Evolutionary conservation across 306 rosid species (phyloP).

Genomic region (Acacia crassicarpa): DNA sequence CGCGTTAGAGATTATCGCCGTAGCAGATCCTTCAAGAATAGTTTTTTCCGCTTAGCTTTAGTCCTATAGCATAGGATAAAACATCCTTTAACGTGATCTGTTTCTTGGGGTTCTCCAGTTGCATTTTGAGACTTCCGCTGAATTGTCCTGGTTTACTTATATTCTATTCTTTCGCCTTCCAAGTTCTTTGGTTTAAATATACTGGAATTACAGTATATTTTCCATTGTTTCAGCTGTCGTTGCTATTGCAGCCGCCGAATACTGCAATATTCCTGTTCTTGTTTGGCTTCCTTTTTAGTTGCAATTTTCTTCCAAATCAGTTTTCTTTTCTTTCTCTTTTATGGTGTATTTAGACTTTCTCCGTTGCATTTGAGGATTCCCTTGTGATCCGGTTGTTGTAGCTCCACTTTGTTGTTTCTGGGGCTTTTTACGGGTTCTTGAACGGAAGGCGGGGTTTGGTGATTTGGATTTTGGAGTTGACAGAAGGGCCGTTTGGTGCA

Average conservation of each 20-base stretch:
- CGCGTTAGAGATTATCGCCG: slow-evolving; percentile 55
- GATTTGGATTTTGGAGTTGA: slow-evolving; percentile 47
- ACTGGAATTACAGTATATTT: slow-evolving; percentile 18
- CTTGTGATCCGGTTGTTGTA: slow-evolving; percentile 38
- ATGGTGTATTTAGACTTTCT: not conserved
- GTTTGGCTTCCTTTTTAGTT: slow-evolving; percentile 13
- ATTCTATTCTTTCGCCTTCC: not conserved
- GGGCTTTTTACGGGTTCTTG: slow-evolving; percentile 41
- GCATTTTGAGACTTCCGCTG: slow-evolving; percentile 52
- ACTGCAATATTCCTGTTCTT: slow-evolving; percentile 23
- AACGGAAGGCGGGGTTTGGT: slow-evolving; percentile 38
- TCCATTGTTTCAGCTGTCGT: slow-evolving; percentile 23
- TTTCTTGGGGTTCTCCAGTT: slow-evolving; percentile 41
- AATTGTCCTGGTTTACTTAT: slow-evolving; percentile 15
- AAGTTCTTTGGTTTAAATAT: slow-evolving; percentile 22
- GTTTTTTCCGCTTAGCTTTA: slow-evolving; percentile 31
- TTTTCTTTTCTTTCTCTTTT: slow-evolving; percentile 6
- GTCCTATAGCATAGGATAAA: slow-evolving; percentile 21
- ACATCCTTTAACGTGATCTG: slow-evolving; percentile 50
- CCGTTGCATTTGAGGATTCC: slow-evolving; percentile 28
- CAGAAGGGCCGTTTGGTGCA: slow-evolving; percentile 47
- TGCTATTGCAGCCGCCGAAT: slow-evolving; percentile 24
- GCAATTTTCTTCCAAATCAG: not conserved
- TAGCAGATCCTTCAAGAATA: slow-evolving; percentile 42
- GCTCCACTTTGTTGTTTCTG: slow-evolving; percentile 31